phyloP scores from a whole-genome alignment of 2,329 filamentous ascomycete species.

The Epichloe brachyelytri region DNA sequence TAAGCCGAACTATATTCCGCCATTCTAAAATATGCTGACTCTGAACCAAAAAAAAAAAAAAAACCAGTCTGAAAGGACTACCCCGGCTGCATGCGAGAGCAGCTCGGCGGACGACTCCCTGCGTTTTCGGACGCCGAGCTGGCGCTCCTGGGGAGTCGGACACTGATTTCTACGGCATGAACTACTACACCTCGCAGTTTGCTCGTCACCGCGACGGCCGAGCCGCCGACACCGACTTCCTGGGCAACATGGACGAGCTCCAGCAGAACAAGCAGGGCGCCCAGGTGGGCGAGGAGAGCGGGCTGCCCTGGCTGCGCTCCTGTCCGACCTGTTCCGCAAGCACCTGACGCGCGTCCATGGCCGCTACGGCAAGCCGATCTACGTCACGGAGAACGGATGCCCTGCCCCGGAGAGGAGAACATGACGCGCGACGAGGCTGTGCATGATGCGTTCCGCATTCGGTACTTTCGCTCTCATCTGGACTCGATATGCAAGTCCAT shows the following conservation, averaged over 20 bases:
- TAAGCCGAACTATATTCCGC: conserved; percentile 6
- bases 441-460: conserved; percentile 22
- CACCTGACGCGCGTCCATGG: conserved; percentile 15
- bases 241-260: conserved; percentile 21
- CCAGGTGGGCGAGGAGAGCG: conserved; percentile 18
- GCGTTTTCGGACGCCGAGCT: conserved; percentile 16
- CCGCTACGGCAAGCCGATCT: conserved; percentile 16
- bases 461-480: conserved; percentile 25
- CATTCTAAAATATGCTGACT: no score
- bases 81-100: conserved; percentile 22
- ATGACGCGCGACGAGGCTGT: conserved; percentile 19
- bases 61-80: conserved; percentile 16
- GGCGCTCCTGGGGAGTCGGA: conserved; percentile 12
- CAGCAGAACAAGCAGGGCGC: conserved; percentile 18
- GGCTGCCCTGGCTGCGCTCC: conserved; percentile 22
- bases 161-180: conserved; percentile 27
- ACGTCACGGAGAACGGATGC: conserved; percentile 22
- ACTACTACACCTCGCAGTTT: conserved; percentile 27
- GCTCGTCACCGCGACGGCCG: conserved; percentile 15
- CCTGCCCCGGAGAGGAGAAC: conserved; percentile 21
- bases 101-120: conserved; percentile 20
- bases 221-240: conserved; percentile 17
- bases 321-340: conserved; percentile 17
- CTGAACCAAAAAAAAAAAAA: no score
- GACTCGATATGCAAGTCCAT: conserved; percentile 21